A percentile compares a stretch with the other conserved stretches of the same genome.
phyloP scores from a whole-genome alignment of 148 eudicot genomes.

The Vaccinium vitisidaea region DNA sequence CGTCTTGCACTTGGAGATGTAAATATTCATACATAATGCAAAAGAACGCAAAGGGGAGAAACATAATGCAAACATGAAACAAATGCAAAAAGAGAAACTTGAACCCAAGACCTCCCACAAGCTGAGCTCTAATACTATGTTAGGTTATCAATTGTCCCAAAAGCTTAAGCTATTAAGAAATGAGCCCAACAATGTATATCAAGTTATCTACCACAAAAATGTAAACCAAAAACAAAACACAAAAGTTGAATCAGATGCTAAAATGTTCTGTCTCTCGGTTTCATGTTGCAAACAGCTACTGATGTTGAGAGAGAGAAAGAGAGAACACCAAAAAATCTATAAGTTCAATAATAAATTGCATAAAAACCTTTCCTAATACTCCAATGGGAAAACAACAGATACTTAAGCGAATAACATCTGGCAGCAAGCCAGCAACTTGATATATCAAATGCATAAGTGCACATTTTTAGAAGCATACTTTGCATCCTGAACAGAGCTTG shows the following conservation, averaged over 20 bases:
- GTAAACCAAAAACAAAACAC: not conserved
- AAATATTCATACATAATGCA: too few species aligned
- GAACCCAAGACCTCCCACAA: too few species aligned
- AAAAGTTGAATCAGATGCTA: not conserved
- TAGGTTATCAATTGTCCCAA: too few species aligned
- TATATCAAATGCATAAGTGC: not conserved
- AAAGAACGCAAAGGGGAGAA: too few species aligned
- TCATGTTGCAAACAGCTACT: not conserved
- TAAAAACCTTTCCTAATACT: not conserved
- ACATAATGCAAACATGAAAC: too few species aligned
- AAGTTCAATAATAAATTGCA: not conserved
- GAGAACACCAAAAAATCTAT: not conserved
- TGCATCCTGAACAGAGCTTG: constrained; percentile 95
- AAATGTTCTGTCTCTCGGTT: not conserved
- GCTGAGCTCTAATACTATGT: too few species aligned
- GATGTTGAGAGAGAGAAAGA: not conserved
- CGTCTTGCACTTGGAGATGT: too few species aligned
- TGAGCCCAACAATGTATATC: too few species aligned
- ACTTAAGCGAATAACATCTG: not conserved
- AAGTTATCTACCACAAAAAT: not conserved
- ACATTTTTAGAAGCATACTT: constrained; percentile 49
- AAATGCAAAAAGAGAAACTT: too few species aligned
- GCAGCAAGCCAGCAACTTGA: constrained; percentile 11
- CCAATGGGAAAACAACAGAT: not conserved
- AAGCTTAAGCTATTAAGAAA: too few species aligned